Evolutionary conservation across 2,329 filamentous ascomycete genomes (phyloP).

Genomic region (Clonostachys chloroleuca): DNA sequence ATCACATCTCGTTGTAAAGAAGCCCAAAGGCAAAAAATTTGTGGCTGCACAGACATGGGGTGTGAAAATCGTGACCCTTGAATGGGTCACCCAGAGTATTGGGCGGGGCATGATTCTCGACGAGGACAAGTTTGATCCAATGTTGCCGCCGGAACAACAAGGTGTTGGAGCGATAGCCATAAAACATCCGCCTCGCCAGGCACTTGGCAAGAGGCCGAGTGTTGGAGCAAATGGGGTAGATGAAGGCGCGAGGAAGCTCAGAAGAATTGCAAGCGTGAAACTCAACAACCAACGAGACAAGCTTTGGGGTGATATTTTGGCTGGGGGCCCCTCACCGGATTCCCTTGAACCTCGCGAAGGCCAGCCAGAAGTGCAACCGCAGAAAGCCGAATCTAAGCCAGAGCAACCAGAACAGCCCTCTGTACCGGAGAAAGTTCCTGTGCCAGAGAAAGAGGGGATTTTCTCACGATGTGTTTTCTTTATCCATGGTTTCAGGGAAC

Average conservation of each 20-base stretch:
- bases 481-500: conserved; percentile 52
- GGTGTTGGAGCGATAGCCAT: conserved; percentile 72
- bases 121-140: conserved; percentile 78
- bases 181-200: conserved; percentile 36
- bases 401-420: neutral
- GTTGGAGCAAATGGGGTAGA: conserved; percentile 42
- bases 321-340: too few species aligned
- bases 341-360: conserved; percentile 21
- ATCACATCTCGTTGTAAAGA: conserved; percentile 80
- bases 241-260: conserved; percentile 71
- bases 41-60: conserved; percentile 80
- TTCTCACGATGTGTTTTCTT: conserved; percentile 55
- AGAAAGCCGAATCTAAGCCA: neutral
- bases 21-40: conserved; percentile 85
- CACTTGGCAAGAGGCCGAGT: conserved; percentile 53
- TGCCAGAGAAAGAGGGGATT: conserved; percentile 29
- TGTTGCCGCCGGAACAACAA: conserved; percentile 63
- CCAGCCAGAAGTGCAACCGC: conserved; percentile 17
- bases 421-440: conserved; percentile 10
- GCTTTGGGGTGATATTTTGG: conserved; percentile 86
- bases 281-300: conserved; percentile 74
- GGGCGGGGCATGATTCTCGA: conserved; percentile 87
- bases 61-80: conserved; percentile 71
- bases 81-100: conserved; percentile 83
- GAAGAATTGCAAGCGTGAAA: conserved; percentile 82